These are phyloP conservation scores for Suillus cothurnatus DNA, from an alignment of 768 basidiomycete species.

Conservation along the genomic window DNA sequence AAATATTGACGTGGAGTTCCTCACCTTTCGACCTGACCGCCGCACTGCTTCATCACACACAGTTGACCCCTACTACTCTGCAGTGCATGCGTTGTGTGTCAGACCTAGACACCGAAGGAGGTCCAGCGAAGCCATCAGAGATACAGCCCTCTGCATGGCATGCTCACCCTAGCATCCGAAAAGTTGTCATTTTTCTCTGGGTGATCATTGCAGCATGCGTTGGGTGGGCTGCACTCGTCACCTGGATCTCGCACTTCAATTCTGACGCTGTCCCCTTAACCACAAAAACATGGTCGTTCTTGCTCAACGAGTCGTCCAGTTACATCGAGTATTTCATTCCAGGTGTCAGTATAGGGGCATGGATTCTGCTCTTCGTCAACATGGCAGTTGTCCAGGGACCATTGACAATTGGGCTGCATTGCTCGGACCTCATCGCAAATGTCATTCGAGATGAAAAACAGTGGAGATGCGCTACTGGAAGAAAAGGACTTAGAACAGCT, in stretches of 20 bases:
- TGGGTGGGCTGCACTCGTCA: constrained; percentile 25
- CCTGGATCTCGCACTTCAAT: background rate
- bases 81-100: constrained; percentile 30
- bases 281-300: constrained; percentile 35
- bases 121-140: constrained; percentile 16
- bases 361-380: constrained; percentile 28
- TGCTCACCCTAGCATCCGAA: constrained; percentile 26
- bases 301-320: constrained; percentile 11
- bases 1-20: constrained; percentile 36
- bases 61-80: constrained; percentile 19
- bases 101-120: constrained; percentile 6
- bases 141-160: constrained; percentile 32
- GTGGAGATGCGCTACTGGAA: constrained; percentile 27
- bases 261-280: no score
- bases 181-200: constrained; percentile 27
- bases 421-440: constrained; percentile 30
- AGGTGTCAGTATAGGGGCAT: background rate
- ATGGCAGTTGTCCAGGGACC: constrained; percentile 31
- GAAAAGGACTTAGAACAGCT: constrained; percentile 17
- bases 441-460: constrained; percentile 30
- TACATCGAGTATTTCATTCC: constrained; percentile 13
- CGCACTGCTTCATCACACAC: constrained; percentile 30
- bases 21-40: constrained; percentile 34
- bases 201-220: constrained; percentile 21
- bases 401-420: constrained; percentile 30